These are phyloP conservation scores for Torulaspora microellipsoides DNA, from an alignment of 805 yeast species.

Conservation along the genomic window DNA sequence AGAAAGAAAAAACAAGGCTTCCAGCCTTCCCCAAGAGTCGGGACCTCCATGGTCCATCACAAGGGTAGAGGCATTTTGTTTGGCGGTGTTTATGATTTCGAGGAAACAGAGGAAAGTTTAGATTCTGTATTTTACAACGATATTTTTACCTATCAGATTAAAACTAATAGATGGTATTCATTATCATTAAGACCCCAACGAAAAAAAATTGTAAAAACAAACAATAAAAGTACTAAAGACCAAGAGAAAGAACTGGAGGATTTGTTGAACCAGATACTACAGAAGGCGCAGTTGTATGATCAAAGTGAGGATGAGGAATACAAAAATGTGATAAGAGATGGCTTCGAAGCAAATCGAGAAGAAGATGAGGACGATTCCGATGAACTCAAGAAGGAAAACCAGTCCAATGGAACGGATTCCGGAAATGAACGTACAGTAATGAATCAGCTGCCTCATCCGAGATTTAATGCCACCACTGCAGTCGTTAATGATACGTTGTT, in stretches of 20 bases:
- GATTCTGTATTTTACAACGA: constrained; percentile 82
- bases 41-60: constrained; percentile 83
- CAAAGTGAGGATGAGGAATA: constrained; percentile 43
- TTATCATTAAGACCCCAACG: constrained; percentile 59
- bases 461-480: constrained; percentile 82
- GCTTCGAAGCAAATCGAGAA: constrained; percentile 36
- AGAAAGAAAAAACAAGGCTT: constrained; percentile 84
- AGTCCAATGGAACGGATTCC: constrained; percentile 30
- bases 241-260: constrained; percentile 81
- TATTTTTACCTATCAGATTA: constrained; percentile 75
- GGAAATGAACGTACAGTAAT: constrained; percentile 51
- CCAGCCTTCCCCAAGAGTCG: constrained; percentile 91
- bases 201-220: constrained; percentile 45
- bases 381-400: constrained; percentile 34
- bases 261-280: constrained; percentile 65
- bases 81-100: constrained; percentile 94
- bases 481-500: constrained; percentile 80
- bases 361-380: constrained; percentile 37
- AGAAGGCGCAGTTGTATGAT: constrained; percentile 66
- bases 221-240: constrained; percentile 41
- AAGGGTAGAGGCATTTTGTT: constrained; percentile 88
- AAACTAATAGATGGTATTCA: constrained; percentile 83
- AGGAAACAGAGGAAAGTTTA: constrained; percentile 89
- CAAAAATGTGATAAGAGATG: constrained; percentile 30
- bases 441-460: constrained; percentile 72